A percentile compares a stretch with the other conserved stretches of the same genome.
Conservation (phyloP, 1,284 basidiomycete genomes). For the Leucoagaricus sp. region DNA sequence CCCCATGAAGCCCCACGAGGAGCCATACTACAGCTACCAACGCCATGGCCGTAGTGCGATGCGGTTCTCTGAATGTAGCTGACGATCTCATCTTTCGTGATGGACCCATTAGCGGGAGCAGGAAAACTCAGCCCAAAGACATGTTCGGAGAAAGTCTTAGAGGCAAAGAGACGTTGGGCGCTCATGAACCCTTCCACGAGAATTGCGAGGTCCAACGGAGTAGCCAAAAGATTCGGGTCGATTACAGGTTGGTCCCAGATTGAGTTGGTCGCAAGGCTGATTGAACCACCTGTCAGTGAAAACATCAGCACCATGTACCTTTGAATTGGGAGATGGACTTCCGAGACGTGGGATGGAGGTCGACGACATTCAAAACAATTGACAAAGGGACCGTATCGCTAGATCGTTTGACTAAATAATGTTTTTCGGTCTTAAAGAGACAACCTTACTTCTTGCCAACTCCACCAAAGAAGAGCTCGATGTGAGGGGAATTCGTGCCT, state of each 20-base stretch:
- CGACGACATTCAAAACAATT: background rate
- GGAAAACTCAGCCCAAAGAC: background rate
- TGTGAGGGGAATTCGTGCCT: slow-evolving; percentile 15
- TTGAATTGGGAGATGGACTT: background rate
- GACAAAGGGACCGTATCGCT: background rate
- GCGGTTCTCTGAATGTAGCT: background rate
- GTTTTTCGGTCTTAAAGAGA: too few relatives aligned
- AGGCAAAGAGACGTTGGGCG: background rate
- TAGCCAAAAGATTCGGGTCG: background rate
- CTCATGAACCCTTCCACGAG: background rate
- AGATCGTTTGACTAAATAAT: too few relatives aligned
- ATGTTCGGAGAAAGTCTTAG: background rate
- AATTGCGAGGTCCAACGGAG: background rate
- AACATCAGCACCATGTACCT: background rate
- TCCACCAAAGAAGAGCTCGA: slow-evolving; percentile 13
- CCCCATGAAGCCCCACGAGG: background rate
- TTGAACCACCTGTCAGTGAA: background rate
- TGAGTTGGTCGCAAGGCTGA: background rate
- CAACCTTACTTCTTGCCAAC: too few relatives aligned
- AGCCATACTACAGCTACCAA: background rate
- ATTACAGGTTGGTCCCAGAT: background rate
- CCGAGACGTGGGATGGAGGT: background rate
- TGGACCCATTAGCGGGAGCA: background rate
- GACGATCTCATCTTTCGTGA: background rate
- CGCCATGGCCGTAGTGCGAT: background rate